Base-by-base conservation (phyloP, 2,329 filamentous ascomycete genomes). In the Oidium heveae region DNA sequence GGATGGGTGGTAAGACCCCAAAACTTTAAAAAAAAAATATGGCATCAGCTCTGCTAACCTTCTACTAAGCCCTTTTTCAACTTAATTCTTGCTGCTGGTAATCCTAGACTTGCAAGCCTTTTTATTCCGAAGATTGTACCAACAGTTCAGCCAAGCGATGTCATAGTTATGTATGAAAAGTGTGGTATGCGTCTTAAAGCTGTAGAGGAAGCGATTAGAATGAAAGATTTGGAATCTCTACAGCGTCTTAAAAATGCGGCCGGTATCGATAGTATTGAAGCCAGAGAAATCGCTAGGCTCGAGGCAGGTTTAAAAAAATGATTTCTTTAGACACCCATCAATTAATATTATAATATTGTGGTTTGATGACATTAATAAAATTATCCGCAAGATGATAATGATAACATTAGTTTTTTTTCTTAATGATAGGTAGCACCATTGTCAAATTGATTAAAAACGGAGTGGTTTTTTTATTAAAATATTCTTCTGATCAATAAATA, bases 91-190 rank as follows among this genome's bases (percentile, higher is more conserved):
- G 80, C 83, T 50, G 91, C 91, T 1, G 91, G 91, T 49, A 96
- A 96, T 64, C 82, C 86, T 5, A 83, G 88, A 57, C 73, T 94
- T 16, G 91, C 91, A 1, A 77, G 82, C 0, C 67, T 78, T 5
- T 96, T 95, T 67, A 79, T 96, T 53, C 80, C 86, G 2, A 96
- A 96, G 68, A 88, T 70, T 82, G 80, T 16, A 72, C 73, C 55
- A 5, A 54, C 53, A 24, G 66, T 93, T 50, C 74, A 80, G 47
- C 71, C 76, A 0, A 74, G 77, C 2, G 83, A 87, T 61, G 72
- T 81, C 3, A 81, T 94, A 55, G 77, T 82, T 60, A 95, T 98
- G 89, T 98, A 88, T 75, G 80, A 94, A 62, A 94, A 94, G 69
- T 96, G 91, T 66, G 89, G 89, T 18, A 77, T 94, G 79, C 72